Conservation (phyloP, 345 rosid genomes). For the Laguncularia racemosa region DNA sequence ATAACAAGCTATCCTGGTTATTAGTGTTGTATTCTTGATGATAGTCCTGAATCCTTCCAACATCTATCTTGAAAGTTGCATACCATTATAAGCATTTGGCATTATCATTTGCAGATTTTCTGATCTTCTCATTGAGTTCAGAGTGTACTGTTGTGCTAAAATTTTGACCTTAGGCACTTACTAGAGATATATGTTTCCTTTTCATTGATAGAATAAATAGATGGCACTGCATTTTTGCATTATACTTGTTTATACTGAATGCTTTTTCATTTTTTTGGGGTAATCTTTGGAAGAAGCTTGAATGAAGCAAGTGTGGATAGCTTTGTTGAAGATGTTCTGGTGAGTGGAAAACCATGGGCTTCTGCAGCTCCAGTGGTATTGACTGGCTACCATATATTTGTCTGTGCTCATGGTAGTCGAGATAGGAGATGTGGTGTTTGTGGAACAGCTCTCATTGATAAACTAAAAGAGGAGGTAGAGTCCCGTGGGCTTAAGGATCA, state of each 20-base stretch:
- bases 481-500: constrained; percentile 52
- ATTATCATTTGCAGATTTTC: no score
- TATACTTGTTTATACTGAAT: not conserved
- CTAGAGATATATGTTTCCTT: no score
- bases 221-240: not conserved
- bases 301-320: constrained; percentile 52
- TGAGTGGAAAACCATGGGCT: constrained; percentile 72
- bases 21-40: no score
- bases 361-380: constrained; percentile 49
- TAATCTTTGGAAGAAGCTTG: constrained; percentile 41
- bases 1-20: no score
- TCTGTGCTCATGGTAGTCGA: constrained; percentile 87
- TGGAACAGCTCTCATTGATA: constrained; percentile 81
- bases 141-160: no score
- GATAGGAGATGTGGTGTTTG: constrained; percentile 97
- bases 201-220: no score
- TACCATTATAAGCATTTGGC: no score
- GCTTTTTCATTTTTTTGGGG: not conserved
- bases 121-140: no score
- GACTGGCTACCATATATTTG: constrained; percentile 69
- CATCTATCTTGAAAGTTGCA: no score
- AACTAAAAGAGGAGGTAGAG: constrained; percentile 55
- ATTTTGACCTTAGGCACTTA: no score
- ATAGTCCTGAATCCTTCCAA: no score
- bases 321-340: constrained; percentile 85